Evolutionary conservation across 208 protist species (phyloP).

Genomic region (Entamoeba nuttalli): DNA sequence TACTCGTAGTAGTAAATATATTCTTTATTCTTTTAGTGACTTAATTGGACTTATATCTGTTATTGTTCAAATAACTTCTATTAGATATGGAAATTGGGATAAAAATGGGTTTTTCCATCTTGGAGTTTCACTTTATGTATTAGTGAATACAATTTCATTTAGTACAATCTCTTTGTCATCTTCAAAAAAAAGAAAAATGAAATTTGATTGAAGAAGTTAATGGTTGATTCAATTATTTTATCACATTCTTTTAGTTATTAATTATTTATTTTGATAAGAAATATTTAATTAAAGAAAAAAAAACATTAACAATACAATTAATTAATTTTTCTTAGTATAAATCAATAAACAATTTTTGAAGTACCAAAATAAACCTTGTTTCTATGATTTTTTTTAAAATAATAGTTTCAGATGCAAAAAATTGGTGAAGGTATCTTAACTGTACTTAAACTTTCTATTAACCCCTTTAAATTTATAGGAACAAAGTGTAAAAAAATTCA

Average conservation of each 20-base stretch:
- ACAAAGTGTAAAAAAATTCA: background rate
- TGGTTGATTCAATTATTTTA: too few species aligned
- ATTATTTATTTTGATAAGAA: too few species aligned
- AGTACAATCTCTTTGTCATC: background rate
- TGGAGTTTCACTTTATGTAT: background rate
- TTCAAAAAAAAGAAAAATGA: background rate
- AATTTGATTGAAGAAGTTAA: background rate
- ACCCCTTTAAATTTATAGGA: background rate
- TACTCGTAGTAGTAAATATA: background rate
- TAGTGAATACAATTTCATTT: background rate
- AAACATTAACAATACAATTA: too few species aligned
- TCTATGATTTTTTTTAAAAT: too few species aligned
- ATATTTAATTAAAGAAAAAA: too few species aligned
- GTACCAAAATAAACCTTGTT: too few species aligned
- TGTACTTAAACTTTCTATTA: background rate
- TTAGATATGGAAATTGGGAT: background rate
- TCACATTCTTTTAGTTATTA: too few species aligned
- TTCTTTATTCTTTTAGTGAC: background rate
- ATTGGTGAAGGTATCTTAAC: too few species aligned
- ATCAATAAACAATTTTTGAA: too few species aligned
- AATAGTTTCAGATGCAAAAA: too few species aligned
- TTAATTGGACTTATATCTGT: background rate
- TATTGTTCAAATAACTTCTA: background rate
- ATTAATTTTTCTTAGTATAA: too few species aligned
- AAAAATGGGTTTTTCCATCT: background rate